Base-by-base conservation (phyloP, 176 grass and related monocot species). In the Lolium multiflorum region DNA sequence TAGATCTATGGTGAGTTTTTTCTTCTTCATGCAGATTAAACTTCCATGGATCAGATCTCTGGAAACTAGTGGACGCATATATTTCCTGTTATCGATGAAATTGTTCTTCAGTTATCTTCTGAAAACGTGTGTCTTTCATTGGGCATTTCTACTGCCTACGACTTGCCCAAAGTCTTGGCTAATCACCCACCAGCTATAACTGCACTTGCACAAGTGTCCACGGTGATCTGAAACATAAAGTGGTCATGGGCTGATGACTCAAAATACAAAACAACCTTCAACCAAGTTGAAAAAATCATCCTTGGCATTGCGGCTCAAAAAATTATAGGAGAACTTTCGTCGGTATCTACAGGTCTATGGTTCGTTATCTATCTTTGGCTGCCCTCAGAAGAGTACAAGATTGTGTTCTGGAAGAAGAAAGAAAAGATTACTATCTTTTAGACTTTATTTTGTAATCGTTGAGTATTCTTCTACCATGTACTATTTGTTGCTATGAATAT, bases 231-330 rank as follows among this genome's bases (percentile, higher is more conserved):
- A 85, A 89, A 46, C 68, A 56, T 46, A 48, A 13, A 25, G 76
- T 1, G 61, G 22, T 47, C 12, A 56, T 39, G 31, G 81, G 52
- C 15, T 44, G 2, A 2, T 48, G 9, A 48, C 41, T 48, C 46
- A 1, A 21, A 60, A 55, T 76, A 79, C 66, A 89, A 89, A 89
- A 79, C 61, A 79, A 3, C 75, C n/a, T 43, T 84, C 46, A 84
- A 65, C 7, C 12, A 16, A 51, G 60, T 51, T 31, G 21, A 35
- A 24, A 37, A 60, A 69, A 35, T 4, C 18, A 13, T 55, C 15
- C n/a, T n/a, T n/a, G n/a, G n/a, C n/a, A n/a, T n/a, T n/a, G n/a
- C n/a, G n/a, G n/a, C n/a, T n/a, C n/a, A n/a, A n/a, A n/a, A n/a
- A n/a, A n/a, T n/a, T n/a, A n/a, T n/a, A n/a, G n/a, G n/a, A n/a